These are phyloP conservation scores for Syncephalastrum sp. DNA, from an alignment of 371 early-diverging fungal genomes.

Conservation along the genomic window DNA sequence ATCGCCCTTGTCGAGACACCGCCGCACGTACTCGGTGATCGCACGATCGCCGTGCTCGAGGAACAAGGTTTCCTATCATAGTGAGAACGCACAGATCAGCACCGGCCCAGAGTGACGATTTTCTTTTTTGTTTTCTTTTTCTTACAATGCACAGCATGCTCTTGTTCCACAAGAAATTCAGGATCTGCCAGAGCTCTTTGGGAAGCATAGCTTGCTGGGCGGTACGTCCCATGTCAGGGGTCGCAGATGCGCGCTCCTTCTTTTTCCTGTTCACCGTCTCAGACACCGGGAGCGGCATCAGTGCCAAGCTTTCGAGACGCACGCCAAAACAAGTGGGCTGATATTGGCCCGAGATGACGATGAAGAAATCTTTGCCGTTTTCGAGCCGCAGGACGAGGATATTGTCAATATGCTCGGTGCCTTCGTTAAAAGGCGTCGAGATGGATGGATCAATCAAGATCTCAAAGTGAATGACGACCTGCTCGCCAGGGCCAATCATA, in stretches of 20 bases:
- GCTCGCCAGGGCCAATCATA: slow-evolving; percentile 71
- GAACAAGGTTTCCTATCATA: slow-evolving; percentile 63
- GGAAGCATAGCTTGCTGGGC: slow-evolving; percentile 69
- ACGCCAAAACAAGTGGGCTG: slow-evolving; percentile 75
- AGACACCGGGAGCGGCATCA: slow-evolving; percentile 54
- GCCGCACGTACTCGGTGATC: slow-evolving; percentile 67
- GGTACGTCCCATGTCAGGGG: slow-evolving; percentile 1
- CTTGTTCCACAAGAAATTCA: slow-evolving; percentile 73
- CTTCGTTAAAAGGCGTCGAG: slow-evolving; percentile 68
- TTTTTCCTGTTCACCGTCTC: slow-evolving; percentile 5
- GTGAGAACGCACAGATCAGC: neutral
- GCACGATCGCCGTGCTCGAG: slow-evolving; percentile 64
- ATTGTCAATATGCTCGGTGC: slow-evolving; percentile 65
- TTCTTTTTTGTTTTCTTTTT: neutral
- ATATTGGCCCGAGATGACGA: slow-evolving; percentile 71
- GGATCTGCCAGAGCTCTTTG: slow-evolving; percentile 74
- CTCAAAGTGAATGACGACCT: slow-evolving; percentile 62
- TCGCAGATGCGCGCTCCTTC: slow-evolving; percentile 4
- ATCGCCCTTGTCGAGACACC: slow-evolving; percentile 81
- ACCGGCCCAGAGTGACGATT: neutral
- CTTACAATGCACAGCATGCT: slow-evolving; percentile 35
- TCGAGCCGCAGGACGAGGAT: slow-evolving; percentile 80
- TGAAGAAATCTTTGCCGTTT: slow-evolving; percentile 83
- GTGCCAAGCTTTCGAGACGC: slow-evolving; percentile 60
- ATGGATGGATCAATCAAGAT: slow-evolving; percentile 65